A percentile compares a stretch with the other conserved stretches of the same genome.
phyloP scores from a whole-genome alignment of 2,329 filamentous ascomycete species.

The Xylaria digitata region DNA sequence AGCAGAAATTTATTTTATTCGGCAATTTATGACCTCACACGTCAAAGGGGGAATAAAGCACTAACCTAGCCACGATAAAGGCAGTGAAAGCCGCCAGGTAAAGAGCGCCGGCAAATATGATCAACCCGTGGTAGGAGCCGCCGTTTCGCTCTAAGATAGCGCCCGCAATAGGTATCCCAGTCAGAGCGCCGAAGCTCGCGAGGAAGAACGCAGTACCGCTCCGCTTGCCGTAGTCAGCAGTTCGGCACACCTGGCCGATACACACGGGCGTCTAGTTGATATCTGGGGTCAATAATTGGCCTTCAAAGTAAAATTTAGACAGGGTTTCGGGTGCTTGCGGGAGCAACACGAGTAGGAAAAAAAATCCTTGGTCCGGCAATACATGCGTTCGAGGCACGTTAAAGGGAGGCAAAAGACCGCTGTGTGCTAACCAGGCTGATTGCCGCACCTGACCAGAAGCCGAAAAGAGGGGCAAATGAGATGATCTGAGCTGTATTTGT shows the following conservation, averaged over 20 bases:
- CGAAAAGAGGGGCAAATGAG: slow-evolving; percentile 31
- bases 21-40: too few relatives aligned
- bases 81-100: slow-evolving; percentile 28
- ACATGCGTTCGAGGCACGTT: too few relatives aligned
- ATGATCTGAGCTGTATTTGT: slow-evolving; percentile 27
- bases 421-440: slow-evolving; percentile 22
- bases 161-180: slow-evolving; percentile 31
- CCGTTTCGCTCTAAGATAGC: slow-evolving; percentile 23
- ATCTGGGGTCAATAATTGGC: too few relatives aligned
- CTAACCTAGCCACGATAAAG: slow-evolving; percentile 26
- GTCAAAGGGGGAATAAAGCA: too few relatives aligned
- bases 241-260: slow-evolving; percentile 33
- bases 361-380: too few relatives aligned
- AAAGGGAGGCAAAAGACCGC: too few relatives aligned
- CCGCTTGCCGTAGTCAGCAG: slow-evolving; percentile 34
- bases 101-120: slow-evolving; percentile 29
- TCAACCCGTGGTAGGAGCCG: slow-evolving; percentile 30
- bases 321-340: too few relatives aligned
- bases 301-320: too few relatives aligned
- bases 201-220: slow-evolving; percentile 36
- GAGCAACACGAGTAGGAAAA: too few relatives aligned
- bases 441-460: slow-evolving; percentile 35
- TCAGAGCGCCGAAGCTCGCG: slow-evolving; percentile 27
- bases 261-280: slow-evolving; percentile 18
- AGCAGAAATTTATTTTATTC: too few relatives aligned